Percentiles rank a stretch among this genome's conserved stretches.
These are phyloP conservation scores for Thymus mandschuricus DNA, from an alignment of 257 asterid genomes.

Conservation along the genomic window DNA sequence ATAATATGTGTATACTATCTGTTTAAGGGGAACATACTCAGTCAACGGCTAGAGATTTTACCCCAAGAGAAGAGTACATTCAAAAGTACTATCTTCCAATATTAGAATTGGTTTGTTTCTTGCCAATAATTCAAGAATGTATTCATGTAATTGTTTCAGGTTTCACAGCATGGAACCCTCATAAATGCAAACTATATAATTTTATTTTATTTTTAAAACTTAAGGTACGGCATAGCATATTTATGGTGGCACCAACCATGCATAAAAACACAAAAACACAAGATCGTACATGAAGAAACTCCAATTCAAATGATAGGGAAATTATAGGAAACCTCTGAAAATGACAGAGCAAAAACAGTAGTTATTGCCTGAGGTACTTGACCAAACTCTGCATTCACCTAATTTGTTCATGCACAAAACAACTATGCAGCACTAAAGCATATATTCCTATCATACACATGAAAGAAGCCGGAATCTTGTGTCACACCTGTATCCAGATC, in stretches of 20 bases:
- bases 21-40: background rate
- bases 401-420: background rate
- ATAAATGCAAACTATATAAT: constrained; percentile 12
- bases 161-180: constrained; percentile 5
- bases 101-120: background rate
- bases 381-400: background rate
- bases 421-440: background rate
- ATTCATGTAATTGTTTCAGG: background rate
- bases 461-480: background rate
- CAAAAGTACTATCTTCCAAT: background rate
- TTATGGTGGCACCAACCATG: constrained; percentile 11
- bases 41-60: no score
- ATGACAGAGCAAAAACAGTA: background rate
- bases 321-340: no score
- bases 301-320: background rate
- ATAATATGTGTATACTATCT: background rate
- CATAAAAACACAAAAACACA: background rate
- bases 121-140: background rate
- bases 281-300: constrained; percentile 11
- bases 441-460: background rate
- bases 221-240: background rate
- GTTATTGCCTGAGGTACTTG: background rate
- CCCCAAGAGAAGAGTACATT: background rate
- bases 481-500: no score
- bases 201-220: background rate